These are phyloP conservation scores for Pseudevernia furfuracea DNA, from an alignment of 495 filamentous ascomycete genomes.

Conservation along the genomic window DNA sequence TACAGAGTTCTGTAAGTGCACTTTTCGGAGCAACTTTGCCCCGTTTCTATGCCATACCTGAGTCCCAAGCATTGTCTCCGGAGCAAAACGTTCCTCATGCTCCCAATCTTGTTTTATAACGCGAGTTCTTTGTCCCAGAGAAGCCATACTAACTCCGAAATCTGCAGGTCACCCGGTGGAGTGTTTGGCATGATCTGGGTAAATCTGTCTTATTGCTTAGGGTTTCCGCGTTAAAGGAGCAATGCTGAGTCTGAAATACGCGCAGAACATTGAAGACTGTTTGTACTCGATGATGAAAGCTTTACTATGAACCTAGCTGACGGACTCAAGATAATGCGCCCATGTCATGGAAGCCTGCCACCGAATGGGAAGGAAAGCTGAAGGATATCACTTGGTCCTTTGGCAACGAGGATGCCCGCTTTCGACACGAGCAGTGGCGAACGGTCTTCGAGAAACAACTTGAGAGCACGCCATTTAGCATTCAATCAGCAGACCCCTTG, in stretches of 20 bases:
- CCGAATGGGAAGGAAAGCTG: slow-evolving; percentile 47
- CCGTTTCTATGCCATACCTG: too few relatives aligned
- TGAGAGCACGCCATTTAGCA: slow-evolving; percentile 32
- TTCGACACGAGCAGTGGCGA: slow-evolving; percentile 48
- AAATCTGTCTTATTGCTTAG: slow-evolving; percentile 13
- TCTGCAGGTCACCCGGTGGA: slow-evolving; percentile 41
- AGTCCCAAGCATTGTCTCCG: too few relatives aligned
- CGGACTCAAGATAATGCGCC: slow-evolving; percentile 43
- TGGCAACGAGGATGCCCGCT: slow-evolving; percentile 47
- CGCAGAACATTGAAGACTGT: slow-evolving; percentile 55
- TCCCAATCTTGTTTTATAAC: too few relatives aligned
- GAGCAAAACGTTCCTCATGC: too few relatives aligned
- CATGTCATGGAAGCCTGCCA: slow-evolving; percentile 35
- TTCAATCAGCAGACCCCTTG: slow-evolving; percentile 37
- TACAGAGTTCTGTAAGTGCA: slow-evolving; percentile 51
- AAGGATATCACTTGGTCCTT: slow-evolving; percentile 44
- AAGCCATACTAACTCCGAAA: too few relatives aligned
- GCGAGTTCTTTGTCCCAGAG: too few relatives aligned
- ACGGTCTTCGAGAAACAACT: slow-evolving; percentile 46
- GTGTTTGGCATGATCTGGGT: slow-evolving; percentile 51
- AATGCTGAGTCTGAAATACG: background rate
- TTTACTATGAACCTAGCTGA: slow-evolving; percentile 12
- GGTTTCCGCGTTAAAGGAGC: background rate
- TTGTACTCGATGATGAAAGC: slow-evolving; percentile 14
- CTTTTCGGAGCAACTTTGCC: too few relatives aligned